phyloP scores from a whole-genome alignment of 2,329 filamentous ascomycete species.

The Exophiala lecanii-corni region DNA sequence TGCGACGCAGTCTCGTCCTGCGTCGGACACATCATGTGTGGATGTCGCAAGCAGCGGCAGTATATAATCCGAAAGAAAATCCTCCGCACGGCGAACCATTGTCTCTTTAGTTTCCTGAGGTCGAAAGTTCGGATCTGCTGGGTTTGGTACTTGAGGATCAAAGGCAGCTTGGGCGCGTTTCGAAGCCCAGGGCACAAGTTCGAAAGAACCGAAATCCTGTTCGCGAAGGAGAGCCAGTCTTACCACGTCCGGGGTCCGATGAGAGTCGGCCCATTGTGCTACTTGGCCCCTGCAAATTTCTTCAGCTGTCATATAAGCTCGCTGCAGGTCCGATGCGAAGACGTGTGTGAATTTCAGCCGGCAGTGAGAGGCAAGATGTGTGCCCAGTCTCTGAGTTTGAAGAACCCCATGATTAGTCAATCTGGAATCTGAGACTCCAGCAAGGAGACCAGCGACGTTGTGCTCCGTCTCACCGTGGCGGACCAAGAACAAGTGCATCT shows the following conservation, averaged over 20 bases:
- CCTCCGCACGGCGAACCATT: constrained; percentile 60
- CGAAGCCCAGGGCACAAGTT: constrained; percentile 31
- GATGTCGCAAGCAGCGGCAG: constrained; percentile 48
- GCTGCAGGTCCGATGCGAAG: constrained; percentile 72
- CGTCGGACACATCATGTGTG: constrained; percentile 31
- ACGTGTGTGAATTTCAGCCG: constrained; percentile 64
- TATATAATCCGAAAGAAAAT: constrained; percentile 63
- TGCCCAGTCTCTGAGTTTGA: constrained; percentile 68
- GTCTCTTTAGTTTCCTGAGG: constrained; percentile 64
- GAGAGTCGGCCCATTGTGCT: constrained; percentile 2
- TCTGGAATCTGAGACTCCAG: constrained; percentile 73
- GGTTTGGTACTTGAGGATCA: constrained; percentile 1
- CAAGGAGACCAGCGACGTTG: constrained; percentile 64
- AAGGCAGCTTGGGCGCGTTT: constrained; percentile 17
- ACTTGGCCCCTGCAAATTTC: constrained; percentile 57
- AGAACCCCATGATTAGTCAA: constrained; percentile 77
- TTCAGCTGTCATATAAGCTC: constrained; percentile 67
- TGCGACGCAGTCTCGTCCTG: constrained; percentile 41
- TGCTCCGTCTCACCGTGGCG: constrained; percentile 88
- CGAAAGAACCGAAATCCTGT: constrained; percentile 39
- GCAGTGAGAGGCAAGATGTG: constrained; percentile 57
- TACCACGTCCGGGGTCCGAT: constrained; percentile 12
- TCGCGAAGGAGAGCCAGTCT: constrained; percentile 31
- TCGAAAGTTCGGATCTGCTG: constrained; percentile 41
- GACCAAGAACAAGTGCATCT: constrained; percentile 67